Conservation (phyloP, 305 asterid genomes). For the Coffea humblotiana region DNA sequence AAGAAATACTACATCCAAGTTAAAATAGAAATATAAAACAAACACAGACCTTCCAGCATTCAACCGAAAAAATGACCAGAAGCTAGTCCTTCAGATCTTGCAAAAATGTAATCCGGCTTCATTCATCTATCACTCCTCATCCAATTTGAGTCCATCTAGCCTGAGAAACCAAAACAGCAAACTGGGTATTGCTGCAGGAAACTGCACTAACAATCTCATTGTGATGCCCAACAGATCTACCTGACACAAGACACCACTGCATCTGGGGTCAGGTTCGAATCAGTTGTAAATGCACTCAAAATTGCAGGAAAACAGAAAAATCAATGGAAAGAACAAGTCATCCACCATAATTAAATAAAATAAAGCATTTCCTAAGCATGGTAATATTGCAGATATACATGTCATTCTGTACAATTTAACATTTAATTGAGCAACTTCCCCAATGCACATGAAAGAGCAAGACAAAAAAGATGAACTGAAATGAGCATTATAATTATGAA, state of each 20-base stretch:
- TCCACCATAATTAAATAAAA: not conserved
- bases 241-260: not conserved
- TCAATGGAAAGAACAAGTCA: not conserved
- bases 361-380: not conserved
- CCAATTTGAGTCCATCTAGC: not conserved
- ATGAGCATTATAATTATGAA: not conserved
- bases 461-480: not conserved
- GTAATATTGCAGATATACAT: not conserved
- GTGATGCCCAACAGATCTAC: not conserved
- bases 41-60: not conserved
- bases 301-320: not conserved
- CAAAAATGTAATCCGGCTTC: not conserved
- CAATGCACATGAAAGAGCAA: not conserved
- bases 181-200: not conserved
- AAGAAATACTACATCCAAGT: not conserved
- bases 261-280: not conserved
- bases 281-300: not conserved
- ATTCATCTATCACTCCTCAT: not conserved
- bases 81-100: not conserved
- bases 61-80: constrained; percentile 1
- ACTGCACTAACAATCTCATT: not conserved
- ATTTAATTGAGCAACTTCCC: not conserved
- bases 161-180: not conserved
- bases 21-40: not conserved
- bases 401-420: not conserved